Conservation (phyloP, 768 basidiomycete species). For the Xanthoconium stramineum region DNA sequence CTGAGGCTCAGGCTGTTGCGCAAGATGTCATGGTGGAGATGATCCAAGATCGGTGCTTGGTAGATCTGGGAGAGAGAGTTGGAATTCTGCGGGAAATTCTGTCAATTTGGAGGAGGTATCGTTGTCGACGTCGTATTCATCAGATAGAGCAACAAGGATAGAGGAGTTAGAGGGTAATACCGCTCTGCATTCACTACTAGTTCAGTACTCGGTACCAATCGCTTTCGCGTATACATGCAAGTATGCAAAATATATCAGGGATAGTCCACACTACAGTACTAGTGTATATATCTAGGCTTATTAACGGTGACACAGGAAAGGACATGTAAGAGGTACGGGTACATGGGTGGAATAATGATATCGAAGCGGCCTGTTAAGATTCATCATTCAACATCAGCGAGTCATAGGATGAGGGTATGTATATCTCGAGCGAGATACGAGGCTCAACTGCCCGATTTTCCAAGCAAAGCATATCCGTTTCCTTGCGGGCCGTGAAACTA, state of each 20-base stretch:
- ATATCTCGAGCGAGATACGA: neutral
- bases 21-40: constrained; percentile 11
- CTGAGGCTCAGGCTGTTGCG: constrained; percentile 8
- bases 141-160: neutral
- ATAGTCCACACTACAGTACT: constrained; percentile 6
- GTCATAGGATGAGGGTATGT: neutral
- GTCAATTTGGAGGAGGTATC: constrained; percentile 19
- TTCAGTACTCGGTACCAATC: neutral
- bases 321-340: constrained; percentile 22
- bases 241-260: constrained; percentile 1
- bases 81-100: constrained; percentile 15
- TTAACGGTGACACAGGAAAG: constrained; percentile 11
- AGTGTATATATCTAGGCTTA: constrained; percentile 6
- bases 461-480: constrained; percentile 69
- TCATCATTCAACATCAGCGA: constrained; percentile 4
- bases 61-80: constrained; percentile 16
- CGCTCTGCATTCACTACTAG: neutral
- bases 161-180: too few species aligned
- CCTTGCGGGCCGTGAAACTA: constrained; percentile 75
- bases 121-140: constrained; percentile 7
- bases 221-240: neutral
- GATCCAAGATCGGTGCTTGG: constrained; percentile 11
- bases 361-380: constrained; percentile 6
- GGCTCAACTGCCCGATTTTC: constrained; percentile 43
- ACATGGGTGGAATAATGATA: constrained; percentile 20